Percentiles rank a stretch among this genome's conserved stretches.
These are phyloP conservation scores for Gossypium gossypioides DNA, from an alignment of 441 rosid species.

Conservation along the genomic window DNA sequence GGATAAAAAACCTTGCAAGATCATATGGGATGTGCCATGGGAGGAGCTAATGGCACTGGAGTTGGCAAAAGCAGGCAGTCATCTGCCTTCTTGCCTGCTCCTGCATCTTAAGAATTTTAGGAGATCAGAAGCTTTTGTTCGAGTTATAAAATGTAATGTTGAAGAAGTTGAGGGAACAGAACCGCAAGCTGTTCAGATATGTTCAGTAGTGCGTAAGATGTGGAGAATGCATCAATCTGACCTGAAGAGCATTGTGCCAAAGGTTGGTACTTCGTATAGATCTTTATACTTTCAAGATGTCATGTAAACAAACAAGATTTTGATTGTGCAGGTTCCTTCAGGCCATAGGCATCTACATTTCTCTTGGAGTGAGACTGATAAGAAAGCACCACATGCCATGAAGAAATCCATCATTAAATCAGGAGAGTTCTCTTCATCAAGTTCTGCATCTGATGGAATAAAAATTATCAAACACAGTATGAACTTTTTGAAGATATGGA, in stretches of 20 bases:
- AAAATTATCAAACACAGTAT: conserved; percentile 68
- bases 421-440: conserved; percentile 51
- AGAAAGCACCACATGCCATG: conserved; percentile 28
- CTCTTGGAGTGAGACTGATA: conserved; percentile 61
- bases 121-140: conserved; percentile 85
- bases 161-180: conserved; percentile 52
- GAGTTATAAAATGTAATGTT: conserved; percentile 68
- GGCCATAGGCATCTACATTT: conserved; percentile 77
- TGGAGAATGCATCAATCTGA: conserved; percentile 75
- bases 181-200: conserved; percentile 77
- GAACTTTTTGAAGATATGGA: conserved; percentile 82
- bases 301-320: conserved; percentile 7
- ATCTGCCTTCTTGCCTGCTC: conserved; percentile 75
- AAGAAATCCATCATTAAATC: conserved; percentile 51
- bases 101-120: conserved; percentile 79
- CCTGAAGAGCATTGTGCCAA: conserved; percentile 45
- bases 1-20: conserved; percentile 88
- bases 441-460: conserved; percentile 40
- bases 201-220: conserved; percentile 70
- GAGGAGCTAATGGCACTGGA: conserved; percentile 89
- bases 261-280: conserved; percentile 36
- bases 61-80: conserved; percentile 79
- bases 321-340: conserved; percentile 67
- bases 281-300: not conserved
- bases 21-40: conserved; percentile 97